Evolutionary conservation across 2,329 filamentous ascomycete genomes (phyloP), one percentile per base, ranked within the genome.

Genomic region (Akanthomyces lecanii): DNA sequence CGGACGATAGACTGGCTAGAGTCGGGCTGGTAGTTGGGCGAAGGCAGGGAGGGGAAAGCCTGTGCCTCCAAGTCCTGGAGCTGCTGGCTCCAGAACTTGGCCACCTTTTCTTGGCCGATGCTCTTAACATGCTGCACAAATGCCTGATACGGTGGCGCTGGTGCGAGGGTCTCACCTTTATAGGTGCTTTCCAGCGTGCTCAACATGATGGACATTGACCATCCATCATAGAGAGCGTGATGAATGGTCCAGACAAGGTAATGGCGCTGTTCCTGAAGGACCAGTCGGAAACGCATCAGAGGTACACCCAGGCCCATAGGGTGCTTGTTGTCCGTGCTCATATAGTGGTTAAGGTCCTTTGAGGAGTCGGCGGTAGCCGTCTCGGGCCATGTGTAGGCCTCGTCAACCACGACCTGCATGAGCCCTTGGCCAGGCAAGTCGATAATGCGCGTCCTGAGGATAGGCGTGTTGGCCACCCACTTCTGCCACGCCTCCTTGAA

Each of bases 161-260:
- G 73, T 71, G 0, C 72, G 71, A 2, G 73, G 66, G 23, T 7
- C n/a, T 3, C 36, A 5, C 71, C 59, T 14, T 50, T 52, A 53
- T 70, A 70, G 3, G 63, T 60, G 33, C 65, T 55, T 8, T 64
- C 54, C 1, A 67, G 47, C 2, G 61, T 36, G 16, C 65, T 62
- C 16, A 71, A 48, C 5, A 71, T 57, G 8, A 81, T 69, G 3
- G 76, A 75, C 75, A 80, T 76, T 0, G 76, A 79, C 79, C 80
- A 82, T n/a, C 81, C 81, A 61, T 84, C 82, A 61, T 83, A 84
- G 0, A 83, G 68, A 10, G 77, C 77, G 64, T 84, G 81, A 48
- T 71, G 69, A 16, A 69, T 65, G 10, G 63, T 65, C 66, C 63
- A 69, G 23, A 67, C 33, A 21, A 69, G 63, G 5, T 25, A 57